Evolutionary conservation across 73 alveolate genomes (phyloP), one percentile per base, ranked within the genome.

Genomic region (Tetrahymena borealis): DNA sequence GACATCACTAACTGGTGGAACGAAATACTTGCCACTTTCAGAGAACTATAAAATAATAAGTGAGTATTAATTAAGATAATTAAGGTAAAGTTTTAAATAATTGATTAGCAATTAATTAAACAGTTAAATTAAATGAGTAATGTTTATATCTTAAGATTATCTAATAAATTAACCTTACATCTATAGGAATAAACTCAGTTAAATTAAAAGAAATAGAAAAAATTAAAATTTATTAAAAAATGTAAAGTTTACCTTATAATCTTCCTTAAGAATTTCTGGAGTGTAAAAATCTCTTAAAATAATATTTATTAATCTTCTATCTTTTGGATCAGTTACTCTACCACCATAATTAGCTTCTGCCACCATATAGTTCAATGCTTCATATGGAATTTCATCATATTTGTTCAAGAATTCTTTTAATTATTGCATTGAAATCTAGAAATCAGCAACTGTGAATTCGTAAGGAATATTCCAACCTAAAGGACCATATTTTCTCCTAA

Each of bases 301-400:
- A 91, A 95, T 95, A 78, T 96, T 97, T 38, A 98, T 98, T 90
- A 96, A 92, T 93, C 99, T 97, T 95, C 99, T 95, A 95, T 99
- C 99, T 97, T 97, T 99, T 31, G 99, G 99, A 96, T 99, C 99
- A 32, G 99, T 99, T n/a, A 99, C 99, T 94, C 99, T 98, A 40
- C 99, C 99, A 28, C 99, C 99, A 95, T 99, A 99, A 96, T 99
- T 99, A 41, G 99, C 99, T 95, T 99, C 99, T 32, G 99, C 99
- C 78, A 97, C 99, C 99, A 99, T 99, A 96, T 99, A 99, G 91
- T 96, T 97, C 96, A 99, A 94, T n/a, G 99, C 99, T 9, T 98
- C 99, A 96, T 97, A 99, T 16, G 99, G 99, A 35, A 99, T 98
- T 79, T 98, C 98, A 78, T 98, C 99, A 92, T 96, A 98, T 93